phyloP scores from a whole-genome alignment of 106 monocot species.

The Gastrodia elata region DNA sequence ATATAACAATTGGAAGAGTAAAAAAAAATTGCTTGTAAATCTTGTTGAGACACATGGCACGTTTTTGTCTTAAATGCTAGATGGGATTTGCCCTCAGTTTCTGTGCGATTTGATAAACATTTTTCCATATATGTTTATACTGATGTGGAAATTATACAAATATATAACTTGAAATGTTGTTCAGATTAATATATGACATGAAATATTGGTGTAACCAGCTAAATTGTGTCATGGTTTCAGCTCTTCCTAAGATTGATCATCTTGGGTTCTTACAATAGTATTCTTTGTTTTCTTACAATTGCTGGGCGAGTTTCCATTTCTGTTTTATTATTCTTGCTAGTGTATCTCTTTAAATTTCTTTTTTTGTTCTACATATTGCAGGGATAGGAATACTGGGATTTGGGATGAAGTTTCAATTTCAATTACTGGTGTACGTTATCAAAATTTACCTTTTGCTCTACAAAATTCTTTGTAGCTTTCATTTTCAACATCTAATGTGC shows the following conservation, averaged over 20 bases:
- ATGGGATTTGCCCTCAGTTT: no score
- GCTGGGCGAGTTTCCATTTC: background rate
- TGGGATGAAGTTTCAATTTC: conserved; percentile 98
- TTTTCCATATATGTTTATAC: no score
- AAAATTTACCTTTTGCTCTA: background rate
- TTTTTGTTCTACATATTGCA: conserved; percentile 18
- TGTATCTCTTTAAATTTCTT: background rate
- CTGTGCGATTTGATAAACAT: no score
- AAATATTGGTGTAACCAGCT: background rate
- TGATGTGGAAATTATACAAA: no score
- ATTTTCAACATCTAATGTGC: background rate
- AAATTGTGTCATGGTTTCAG: background rate
- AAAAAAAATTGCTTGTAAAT: no score
- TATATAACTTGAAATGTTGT: no score
- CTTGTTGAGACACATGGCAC: no score
- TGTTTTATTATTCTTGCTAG: background rate
- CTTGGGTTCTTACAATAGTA: background rate
- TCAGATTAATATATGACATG: no score
- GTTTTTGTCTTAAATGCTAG: no score
- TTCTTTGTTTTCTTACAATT: background rate
- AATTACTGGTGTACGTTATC: conserved; percentile 69
- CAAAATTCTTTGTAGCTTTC: background rate
- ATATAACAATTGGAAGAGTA: no score
- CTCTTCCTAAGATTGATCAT: background rate
- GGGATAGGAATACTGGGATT: conserved; percentile 98